These are phyloP conservation scores for Fusarium proliferatum DNA, from an alignment of 2,329 filamentous ascomycete genomes.

Conservation along the genomic window DNA sequence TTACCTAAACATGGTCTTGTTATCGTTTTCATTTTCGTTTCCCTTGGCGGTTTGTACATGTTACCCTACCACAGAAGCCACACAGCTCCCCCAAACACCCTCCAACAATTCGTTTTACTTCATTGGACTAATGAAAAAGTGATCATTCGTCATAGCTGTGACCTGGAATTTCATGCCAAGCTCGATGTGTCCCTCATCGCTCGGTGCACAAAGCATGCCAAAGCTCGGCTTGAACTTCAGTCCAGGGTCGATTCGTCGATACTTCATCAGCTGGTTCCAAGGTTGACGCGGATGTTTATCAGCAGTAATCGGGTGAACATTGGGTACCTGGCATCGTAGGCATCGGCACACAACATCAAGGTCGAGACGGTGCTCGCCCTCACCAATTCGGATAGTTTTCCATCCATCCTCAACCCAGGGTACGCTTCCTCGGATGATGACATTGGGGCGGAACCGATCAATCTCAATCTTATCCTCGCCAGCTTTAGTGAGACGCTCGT, in stretches of 20 bases:
- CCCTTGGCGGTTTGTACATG: not conserved
- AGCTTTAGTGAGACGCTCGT: conserved; percentile 57
- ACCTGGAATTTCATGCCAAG: conserved; percentile 71
- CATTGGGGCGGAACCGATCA: conserved; percentile 73
- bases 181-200: conserved; percentile 62
- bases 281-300: conserved; percentile 68
- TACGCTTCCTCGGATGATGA: conserved; percentile 65
- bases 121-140: conserved; percentile 52
- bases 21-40: not conserved
- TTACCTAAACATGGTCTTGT: not conserved
- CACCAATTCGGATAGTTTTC: conserved; percentile 65
- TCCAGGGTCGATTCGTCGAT: conserved; percentile 68
- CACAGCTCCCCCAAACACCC: not conserved
- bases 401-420: conserved; percentile 73
- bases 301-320: conserved; percentile 72
- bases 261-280: conserved; percentile 71
- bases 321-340: conserved; percentile 71
- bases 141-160: conserved; percentile 65
- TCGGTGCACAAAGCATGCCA: conserved; percentile 72
- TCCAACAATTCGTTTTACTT: conserved; percentile 19
- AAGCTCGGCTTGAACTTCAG: conserved; percentile 74
- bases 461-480: conserved; percentile 63
- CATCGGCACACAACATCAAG: conserved; percentile 70
- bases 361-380: conserved; percentile 47
- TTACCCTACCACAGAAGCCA: not conserved